Percentiles rank a stretch among this genome's conserved stretches.
phyloP scores from a whole-genome alignment of 495 filamentous ascomycete species.

The Hyaloscypha finlandica region DNA sequence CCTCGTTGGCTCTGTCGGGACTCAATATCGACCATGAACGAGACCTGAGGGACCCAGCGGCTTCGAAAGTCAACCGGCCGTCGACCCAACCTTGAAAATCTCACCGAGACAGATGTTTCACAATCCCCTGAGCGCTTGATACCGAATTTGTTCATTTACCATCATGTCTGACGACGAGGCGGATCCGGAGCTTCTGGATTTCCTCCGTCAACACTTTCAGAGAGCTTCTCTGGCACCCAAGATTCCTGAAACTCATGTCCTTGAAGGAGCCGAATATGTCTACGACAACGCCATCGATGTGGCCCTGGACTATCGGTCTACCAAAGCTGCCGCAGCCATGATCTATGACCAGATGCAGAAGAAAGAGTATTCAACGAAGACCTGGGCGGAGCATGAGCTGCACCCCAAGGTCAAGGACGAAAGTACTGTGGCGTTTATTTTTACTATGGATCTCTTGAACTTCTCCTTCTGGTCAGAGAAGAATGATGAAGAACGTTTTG shows the following conservation, averaged over 20 bases:
- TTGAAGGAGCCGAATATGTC: slow-evolving; percentile 80
- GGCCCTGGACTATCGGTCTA: slow-evolving; percentile 73
- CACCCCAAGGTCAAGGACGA: slow-evolving; percentile 82
- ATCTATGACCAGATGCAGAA: slow-evolving; percentile 82
- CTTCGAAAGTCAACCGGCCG: not conserved
- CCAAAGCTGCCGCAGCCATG: slow-evolving; percentile 74
- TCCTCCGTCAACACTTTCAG: slow-evolving; percentile 79
- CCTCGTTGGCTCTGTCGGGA: not conserved
- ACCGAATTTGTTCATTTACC: slow-evolving; percentile 3
- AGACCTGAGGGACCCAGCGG: not conserved
- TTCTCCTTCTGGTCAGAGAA: slow-evolving; percentile 91
- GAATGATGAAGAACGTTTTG: slow-evolving; percentile 62
- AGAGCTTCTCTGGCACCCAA: slow-evolving; percentile 47
- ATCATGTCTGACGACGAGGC: slow-evolving; percentile 87
- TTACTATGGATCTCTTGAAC: slow-evolving; percentile 94
- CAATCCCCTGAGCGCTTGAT: not conserved
- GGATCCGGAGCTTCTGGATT: slow-evolving; percentile 83
- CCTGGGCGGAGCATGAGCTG: slow-evolving; percentile 87
- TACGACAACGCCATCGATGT: slow-evolving; percentile 95
- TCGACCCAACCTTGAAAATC: not conserved
- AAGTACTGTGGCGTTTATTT: slow-evolving; percentile 83
- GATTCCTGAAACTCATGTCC: slow-evolving; percentile 75
- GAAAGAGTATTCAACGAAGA: slow-evolving; percentile 78
- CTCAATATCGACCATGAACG: not conserved
- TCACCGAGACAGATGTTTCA: not conserved